Evolutionary conservation across 176 grass and related monocot genomes (phyloP), one percentile per base, ranked within the genome.

Genomic region (Eragrostis nindensis): DNA sequence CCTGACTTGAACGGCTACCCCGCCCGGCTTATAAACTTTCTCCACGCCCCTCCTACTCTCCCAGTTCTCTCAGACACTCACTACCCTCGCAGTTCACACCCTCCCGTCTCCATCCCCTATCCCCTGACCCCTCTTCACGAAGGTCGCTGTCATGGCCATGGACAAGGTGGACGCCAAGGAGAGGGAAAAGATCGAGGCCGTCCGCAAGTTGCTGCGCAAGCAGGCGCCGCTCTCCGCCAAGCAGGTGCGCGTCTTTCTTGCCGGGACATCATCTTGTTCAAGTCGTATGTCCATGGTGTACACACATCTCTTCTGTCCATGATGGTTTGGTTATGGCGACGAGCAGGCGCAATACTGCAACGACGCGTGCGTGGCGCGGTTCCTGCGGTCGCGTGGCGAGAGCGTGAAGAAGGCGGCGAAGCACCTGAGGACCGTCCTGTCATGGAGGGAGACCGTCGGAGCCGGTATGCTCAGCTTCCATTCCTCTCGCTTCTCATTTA

Each of bases 381-480:
- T 99, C 84, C 89, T 99, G 55, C 88, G 75, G 73, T 75, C 91
- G 56, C 86, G 87, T 25, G 89, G 91, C 10, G 85, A 90, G 15
- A 99, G 70, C 84, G 93, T 83, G 76, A 99, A 96, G 92, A 99
- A 99, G 87, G 97, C 93, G 18, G 90, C 93, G 48, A 99, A 93
- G 73, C 93, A 91, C 78, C 85, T 99, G 45, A 88, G 91, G 67
- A 60, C 89, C 76, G 93, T 93, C 66, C 92, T 99, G 54, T 88
- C 90, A 22, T 99, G 97, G 97, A 82, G 93, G 82, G 97, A 99
- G 5, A 92, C 71, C 76, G 86, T 99, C 57, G 92, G 93, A 80
- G 90, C 80, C 39, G 93, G 97, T 99, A 54, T 54, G 18, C 30
- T 4, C 62, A 12, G 13, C 70, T 56, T 85, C 75, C 64, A 70